Percentiles rank a stretch among this genome's conserved stretches.
Conservation (phyloP, 2,329 filamentous ascomycete species). For the Aspergillus sp. region DNA sequence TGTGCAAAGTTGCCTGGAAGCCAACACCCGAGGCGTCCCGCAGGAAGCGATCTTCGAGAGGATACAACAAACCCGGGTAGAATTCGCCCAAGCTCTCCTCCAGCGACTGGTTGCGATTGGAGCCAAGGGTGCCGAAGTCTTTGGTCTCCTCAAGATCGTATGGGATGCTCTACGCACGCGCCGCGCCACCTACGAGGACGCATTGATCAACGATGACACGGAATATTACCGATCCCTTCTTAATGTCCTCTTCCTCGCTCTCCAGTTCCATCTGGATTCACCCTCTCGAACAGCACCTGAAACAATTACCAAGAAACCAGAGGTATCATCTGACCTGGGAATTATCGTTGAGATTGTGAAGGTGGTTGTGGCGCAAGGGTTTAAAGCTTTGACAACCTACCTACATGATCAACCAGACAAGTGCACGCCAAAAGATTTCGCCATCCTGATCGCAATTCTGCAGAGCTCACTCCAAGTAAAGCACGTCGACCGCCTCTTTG, state of each 20-base stretch:
- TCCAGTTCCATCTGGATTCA: constrained; percentile 56
- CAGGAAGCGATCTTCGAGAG: constrained; percentile 80
- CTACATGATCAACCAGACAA: constrained; percentile 73
- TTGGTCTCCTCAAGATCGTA: constrained; percentile 56
- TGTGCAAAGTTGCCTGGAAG: constrained; percentile 72
- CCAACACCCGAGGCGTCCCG: constrained; percentile 72
- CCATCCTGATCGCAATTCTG: constrained; percentile 81
- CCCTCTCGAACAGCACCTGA: constrained; percentile 38
- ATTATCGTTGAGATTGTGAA: constrained; percentile 78
- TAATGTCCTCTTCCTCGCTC: constrained; percentile 78
- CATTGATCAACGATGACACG: constrained; percentile 58
- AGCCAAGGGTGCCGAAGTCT: constrained; percentile 53
- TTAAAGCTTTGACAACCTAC: constrained; percentile 76
- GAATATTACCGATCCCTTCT: constrained; percentile 81
- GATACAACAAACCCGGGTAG: constrained; percentile 73
- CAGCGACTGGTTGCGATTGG: constrained; percentile 70
- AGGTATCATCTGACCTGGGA: constrained; percentile 50
- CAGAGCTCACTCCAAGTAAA: constrained; percentile 81
- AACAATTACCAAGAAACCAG: constrained; percentile 38
- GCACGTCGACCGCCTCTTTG: constrained; percentile 69
- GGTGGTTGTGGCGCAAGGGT: constrained; percentile 75
- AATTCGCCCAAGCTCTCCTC: constrained; percentile 78
- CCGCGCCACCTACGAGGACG: constrained; percentile 61
- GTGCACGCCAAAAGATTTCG: constrained; percentile 76
- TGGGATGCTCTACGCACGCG: constrained; percentile 63